Evolutionary conservation across 139 green algal genomes (phyloP).

Genomic region (Chlorella sp.): DNA sequence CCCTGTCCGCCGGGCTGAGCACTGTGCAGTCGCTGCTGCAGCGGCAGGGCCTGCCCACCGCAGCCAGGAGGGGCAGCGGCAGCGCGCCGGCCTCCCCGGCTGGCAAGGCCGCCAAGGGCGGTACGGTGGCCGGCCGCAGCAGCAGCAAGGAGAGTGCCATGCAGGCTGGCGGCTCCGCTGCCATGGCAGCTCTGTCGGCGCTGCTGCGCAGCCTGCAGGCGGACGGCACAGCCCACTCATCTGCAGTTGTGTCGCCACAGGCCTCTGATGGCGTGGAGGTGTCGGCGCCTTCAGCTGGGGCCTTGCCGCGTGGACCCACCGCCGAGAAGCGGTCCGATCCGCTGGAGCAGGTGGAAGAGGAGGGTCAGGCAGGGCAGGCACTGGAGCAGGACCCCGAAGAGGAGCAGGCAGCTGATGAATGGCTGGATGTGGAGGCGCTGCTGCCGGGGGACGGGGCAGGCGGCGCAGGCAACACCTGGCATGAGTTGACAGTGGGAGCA

Average conservation of each 20-base stretch:
- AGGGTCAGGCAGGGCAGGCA: background rate
- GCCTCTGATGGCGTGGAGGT: background rate
- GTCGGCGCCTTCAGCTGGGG: background rate
- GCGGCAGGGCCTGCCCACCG: background rate
- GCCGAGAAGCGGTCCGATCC: background rate
- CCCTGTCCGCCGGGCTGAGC: constrained; percentile 7
- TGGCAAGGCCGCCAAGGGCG: background rate
- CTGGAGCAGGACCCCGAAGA: background rate
- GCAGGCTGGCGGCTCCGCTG: background rate
- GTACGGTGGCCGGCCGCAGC: background rate
- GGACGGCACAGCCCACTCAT: background rate
- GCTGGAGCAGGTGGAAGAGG: background rate
- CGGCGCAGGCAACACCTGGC: background rate
- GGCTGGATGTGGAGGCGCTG: background rate
- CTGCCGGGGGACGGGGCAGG: background rate
- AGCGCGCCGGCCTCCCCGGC: background rate
- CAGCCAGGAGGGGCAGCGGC: background rate
- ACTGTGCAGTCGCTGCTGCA: constrained; percentile 11
- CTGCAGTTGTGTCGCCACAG: constrained; percentile 17
- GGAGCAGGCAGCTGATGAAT: background rate
- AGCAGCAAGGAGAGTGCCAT: background rate
- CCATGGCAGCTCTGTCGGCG: constrained; percentile 14
- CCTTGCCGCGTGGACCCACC: background rate
- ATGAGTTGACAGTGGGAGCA: background rate
- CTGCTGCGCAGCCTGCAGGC: background rate